phyloP scores from a whole-genome alignment of 139 green algal genomes.

The Ettlia oleoabundans region DNA sequence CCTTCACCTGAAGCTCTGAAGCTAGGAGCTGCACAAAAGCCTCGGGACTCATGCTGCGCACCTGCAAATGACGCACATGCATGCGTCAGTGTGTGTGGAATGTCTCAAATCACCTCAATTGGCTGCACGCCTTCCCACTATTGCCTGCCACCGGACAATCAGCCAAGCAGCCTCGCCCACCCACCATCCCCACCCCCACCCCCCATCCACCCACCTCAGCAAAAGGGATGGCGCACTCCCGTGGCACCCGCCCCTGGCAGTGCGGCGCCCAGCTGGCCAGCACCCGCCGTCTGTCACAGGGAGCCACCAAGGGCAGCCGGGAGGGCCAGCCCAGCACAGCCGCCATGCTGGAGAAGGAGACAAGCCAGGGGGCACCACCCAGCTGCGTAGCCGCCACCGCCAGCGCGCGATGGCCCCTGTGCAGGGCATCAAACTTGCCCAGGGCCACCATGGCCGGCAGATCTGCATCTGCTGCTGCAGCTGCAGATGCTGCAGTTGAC shows the following conservation, averaged over 20 bases:
- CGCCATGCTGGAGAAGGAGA: conserved; percentile 90
- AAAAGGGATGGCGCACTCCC: conserved; percentile 86
- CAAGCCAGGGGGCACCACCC: conserved; percentile 65
- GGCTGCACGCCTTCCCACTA: too few relatives aligned
- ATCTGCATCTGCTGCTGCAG: not conserved
- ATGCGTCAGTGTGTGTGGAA: not conserved
- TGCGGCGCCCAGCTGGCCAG: conserved; percentile 69
- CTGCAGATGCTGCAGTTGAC: too few relatives aligned
- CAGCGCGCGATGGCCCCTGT: conserved; percentile 84
- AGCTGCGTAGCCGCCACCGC: conserved; percentile 56
- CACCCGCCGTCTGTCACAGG: conserved; percentile 72
- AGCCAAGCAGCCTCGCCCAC: not conserved
- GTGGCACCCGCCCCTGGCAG: conserved; percentile 53
- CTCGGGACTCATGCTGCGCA: conserved; percentile 77
- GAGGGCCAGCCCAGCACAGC: conserved; percentile 77
- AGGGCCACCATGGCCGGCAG: conserved; percentile 72
- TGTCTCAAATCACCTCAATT: too few relatives aligned
- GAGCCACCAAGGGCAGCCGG: conserved; percentile 79
- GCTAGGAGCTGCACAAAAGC: conserved; percentile 88
- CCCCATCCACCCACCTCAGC: conserved; percentile 62
- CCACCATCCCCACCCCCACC: not conserved
- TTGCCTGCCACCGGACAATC: too few relatives aligned
- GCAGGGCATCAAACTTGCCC: conserved; percentile 96
- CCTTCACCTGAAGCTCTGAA: conserved; percentile 71
- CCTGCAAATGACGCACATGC: conserved; percentile 40